phyloP scores from a whole-genome alignment of 1,139 yeast species.

The Magnusiomyces ingens region DNA sequence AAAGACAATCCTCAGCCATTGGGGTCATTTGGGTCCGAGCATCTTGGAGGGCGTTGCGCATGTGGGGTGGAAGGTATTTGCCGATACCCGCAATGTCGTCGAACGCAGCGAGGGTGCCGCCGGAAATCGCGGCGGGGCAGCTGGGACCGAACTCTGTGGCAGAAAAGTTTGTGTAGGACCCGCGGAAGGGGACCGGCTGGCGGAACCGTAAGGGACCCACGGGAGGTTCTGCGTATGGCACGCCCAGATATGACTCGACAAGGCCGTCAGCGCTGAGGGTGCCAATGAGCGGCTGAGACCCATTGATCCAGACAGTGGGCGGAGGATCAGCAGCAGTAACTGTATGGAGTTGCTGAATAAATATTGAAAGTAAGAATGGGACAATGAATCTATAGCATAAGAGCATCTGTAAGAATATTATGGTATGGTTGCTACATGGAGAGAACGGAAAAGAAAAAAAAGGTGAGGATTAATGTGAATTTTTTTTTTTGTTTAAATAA shows the following conservation, averaged over 20 bases:
- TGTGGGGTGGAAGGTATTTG: not conserved
- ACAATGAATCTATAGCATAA: too few relatives aligned
- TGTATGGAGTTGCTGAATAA: too few relatives aligned
- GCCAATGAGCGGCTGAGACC: too few relatives aligned
- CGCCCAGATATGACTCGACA: conserved; percentile 14
- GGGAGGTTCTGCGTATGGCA: conserved; percentile 16
- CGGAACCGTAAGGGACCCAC: conserved; percentile 13
- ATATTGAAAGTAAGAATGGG: too few relatives aligned
- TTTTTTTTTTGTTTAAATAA: too few relatives aligned
- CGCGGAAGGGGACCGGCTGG: conserved; percentile 7
- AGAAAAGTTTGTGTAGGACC: conserved; percentile 4
- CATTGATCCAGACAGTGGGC: too few relatives aligned
- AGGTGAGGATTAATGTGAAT: too few relatives aligned
- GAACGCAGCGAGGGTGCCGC: conserved; percentile 4
- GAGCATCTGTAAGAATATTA: too few relatives aligned
- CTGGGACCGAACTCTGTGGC: conserved; percentile 7
- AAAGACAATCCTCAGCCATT: conserved; percentile 23
- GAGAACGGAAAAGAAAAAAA: too few relatives aligned
- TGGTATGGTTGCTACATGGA: too few relatives aligned
- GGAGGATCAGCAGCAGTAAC: too few relatives aligned
- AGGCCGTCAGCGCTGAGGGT: not conserved
- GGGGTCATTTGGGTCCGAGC: conserved; percentile 3
- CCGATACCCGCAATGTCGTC: conserved; percentile 2
- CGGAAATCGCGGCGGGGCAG: conserved; percentile 2
- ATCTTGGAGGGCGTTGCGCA: not conserved